Conservation (phyloP, 2,329 filamentous ascomycete species). For the Monosporascus sp. region DNA sequence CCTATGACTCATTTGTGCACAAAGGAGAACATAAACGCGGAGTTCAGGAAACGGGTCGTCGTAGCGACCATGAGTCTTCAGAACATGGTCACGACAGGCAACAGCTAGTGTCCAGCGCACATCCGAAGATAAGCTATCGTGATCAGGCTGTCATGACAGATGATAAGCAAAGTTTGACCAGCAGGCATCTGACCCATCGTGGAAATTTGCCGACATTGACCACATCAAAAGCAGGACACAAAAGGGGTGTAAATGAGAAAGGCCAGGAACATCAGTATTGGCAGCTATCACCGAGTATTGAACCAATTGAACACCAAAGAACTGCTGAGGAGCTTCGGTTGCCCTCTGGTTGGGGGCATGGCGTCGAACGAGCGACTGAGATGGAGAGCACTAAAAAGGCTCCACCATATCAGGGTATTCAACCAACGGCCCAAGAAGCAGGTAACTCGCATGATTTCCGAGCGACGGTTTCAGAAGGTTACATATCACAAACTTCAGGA, state of each 20-base stretch:
- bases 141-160: constrained; percentile 16
- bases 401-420: background rate
- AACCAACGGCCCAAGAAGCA: background rate
- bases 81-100: background rate
- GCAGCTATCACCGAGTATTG: background rate
- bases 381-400: background rate
- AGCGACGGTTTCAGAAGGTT: constrained; percentile 4
- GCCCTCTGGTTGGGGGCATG: background rate
- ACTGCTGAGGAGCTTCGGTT: no score
- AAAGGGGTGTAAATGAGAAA: background rate
- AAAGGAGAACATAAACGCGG: background rate
- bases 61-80: background rate
- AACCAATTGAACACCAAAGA: background rate
- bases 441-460: background rate
- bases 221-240: no score
- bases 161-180: background rate
- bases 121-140: constrained; percentile 6
- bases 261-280: background rate
- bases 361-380: background rate
- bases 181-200: background rate
- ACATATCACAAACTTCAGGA: constrained; percentile 17
- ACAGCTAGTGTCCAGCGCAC: background rate
- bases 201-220: background rate
- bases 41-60: background rate
- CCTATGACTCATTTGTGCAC: constrained; percentile 3